phyloP scores from a whole-genome alignment of 495 filamentous ascomycete genomes.

The Neurospora sp. region DNA sequence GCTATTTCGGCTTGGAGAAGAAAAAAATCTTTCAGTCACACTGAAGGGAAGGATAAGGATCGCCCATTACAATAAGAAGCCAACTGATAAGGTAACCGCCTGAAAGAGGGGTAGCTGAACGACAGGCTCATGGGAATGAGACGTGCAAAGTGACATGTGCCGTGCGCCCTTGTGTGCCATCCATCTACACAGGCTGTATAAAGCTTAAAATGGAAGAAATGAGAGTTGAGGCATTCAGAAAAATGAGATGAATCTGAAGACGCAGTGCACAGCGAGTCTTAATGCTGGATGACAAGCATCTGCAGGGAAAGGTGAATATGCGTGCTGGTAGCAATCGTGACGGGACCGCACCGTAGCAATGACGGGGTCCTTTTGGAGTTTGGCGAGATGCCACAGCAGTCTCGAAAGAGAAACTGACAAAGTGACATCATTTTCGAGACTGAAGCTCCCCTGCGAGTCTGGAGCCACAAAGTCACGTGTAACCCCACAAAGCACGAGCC shows the following conservation, averaged over 20 bases:
- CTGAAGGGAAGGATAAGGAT: background rate
- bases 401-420: background rate
- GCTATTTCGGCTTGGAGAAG: background rate
- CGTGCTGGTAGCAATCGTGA: background rate
- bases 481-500: background rate
- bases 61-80: background rate
- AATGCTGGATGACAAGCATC: background rate
- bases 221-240: background rate
- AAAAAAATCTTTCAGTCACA: background rate
- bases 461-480: slow-evolving; percentile 7
- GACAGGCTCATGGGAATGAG: background rate
- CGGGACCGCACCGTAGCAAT: background rate
- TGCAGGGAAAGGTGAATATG: background rate
- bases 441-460: background rate
- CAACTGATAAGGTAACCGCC: background rate
- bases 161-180: background rate
- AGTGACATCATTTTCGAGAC: background rate
- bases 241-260: background rate
- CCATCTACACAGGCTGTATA: background rate
- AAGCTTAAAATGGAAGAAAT: background rate
- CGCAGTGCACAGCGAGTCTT: background rate
- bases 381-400: background rate
- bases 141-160: background rate
- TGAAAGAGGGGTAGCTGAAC: background rate
- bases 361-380: background rate